These are phyloP conservation scores for Auriscalpium vulgare DNA, from an alignment of 768 basidiomycete species.

Conservation along the genomic window DNA sequence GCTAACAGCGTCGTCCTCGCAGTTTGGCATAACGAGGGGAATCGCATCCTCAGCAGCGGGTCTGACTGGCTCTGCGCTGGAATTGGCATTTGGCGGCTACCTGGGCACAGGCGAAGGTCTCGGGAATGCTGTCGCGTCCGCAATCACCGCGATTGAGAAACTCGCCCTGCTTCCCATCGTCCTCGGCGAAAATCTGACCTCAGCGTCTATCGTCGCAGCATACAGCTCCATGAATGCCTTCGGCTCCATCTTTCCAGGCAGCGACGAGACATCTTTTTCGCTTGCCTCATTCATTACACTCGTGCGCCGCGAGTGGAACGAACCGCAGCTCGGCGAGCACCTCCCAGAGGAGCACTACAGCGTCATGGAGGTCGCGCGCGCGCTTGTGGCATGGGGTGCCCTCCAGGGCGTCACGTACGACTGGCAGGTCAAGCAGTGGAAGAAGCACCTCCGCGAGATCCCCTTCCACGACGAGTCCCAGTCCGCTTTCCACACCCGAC, in stretches of 20 bases:
- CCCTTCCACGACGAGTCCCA: constrained; percentile 42
- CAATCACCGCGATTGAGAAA: constrained; percentile 59
- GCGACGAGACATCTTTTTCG: constrained; percentile 75
- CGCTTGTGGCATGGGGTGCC: constrained; percentile 73
- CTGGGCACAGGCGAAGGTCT: constrained; percentile 51
- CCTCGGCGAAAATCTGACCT: constrained; percentile 68
- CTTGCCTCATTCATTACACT: constrained; percentile 72
- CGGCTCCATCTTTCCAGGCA: constrained; percentile 63
- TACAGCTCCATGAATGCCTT: constrained; percentile 71
- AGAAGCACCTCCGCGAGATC: constrained; percentile 57
- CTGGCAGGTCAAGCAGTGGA: constrained; percentile 70
- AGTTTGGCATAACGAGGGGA: constrained; percentile 66
- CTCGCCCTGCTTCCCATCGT: constrained; percentile 69
- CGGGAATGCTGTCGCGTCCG: constrained; percentile 50
- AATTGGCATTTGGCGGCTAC: constrained; percentile 58
- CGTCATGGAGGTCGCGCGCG: constrained; percentile 56
- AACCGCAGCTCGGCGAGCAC: constrained; percentile 40
- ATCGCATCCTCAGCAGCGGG: constrained; percentile 52
- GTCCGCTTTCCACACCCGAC: constrained; percentile 11
- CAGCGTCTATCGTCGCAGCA: constrained; percentile 66
- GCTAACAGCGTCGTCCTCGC: constrained; percentile 2
- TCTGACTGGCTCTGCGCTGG: constrained; percentile 50
- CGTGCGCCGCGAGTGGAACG: constrained; percentile 71
- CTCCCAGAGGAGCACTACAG: constrained; percentile 56
- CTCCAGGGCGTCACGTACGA: constrained; percentile 77